Percentiles rank a stretch among this genome's conserved stretches.
These are phyloP conservation scores for Ceratocystis colombiana DNA, from an alignment of 2,329 filamentous ascomycete genomes.

Conservation along the genomic window DNA sequence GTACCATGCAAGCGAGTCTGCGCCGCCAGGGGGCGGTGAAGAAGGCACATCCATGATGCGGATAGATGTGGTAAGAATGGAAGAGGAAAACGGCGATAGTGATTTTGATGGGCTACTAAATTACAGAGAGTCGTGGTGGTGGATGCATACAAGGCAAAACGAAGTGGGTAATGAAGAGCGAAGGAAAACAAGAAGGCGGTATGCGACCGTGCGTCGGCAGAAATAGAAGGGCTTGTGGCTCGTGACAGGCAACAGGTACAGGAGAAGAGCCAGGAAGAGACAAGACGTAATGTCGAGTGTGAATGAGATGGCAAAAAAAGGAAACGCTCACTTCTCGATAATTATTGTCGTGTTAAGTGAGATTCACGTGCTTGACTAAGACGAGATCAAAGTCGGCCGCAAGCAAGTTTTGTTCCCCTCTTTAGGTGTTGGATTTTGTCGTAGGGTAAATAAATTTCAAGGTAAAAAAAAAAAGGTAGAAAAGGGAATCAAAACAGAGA, in stretches of 20 bases:
- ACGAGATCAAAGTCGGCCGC: neutral
- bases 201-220: constrained; percentile 23
- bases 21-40: constrained; percentile 49
- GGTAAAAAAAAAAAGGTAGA: constrained; percentile 10
- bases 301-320: neutral
- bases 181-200: constrained; percentile 19
- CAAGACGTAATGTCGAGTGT: constrained; percentile 1
- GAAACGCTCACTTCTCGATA: neutral
- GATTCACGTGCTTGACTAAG: too few relatives aligned
- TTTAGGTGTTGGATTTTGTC: constrained; percentile 14
- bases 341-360: neutral
- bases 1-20: constrained; percentile 85
- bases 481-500: neutral
- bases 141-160: constrained; percentile 15
- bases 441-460: constrained; percentile 4
- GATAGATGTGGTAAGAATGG: constrained; percentile 14
- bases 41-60: constrained; percentile 52
- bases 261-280: neutral
- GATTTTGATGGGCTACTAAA: constrained; percentile 5
- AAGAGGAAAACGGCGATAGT: neutral
- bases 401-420: constrained; percentile 9
- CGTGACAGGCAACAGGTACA: constrained; percentile 6
- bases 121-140: constrained; percentile 12
- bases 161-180: neutral
- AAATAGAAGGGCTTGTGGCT: constrained; percentile 7